phyloP scores from a whole-genome alignment of 176 grass and related monocot species.

The Carex kokanica region DNA sequence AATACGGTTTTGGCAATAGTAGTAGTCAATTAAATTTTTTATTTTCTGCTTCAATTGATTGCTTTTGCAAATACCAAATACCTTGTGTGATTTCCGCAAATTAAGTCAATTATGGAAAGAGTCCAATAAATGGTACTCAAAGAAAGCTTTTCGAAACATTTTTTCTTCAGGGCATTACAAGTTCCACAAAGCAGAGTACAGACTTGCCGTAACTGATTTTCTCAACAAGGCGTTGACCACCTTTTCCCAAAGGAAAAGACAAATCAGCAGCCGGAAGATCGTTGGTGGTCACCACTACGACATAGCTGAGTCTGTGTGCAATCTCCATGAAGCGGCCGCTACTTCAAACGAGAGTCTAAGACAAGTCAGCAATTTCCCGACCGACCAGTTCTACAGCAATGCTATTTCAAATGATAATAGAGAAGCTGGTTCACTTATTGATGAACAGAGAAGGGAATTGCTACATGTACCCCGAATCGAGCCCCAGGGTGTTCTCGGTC shows the following conservation, averaged over 20 bases:
- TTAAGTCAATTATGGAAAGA: conserved; percentile 8
- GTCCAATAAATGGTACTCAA: conserved; percentile 4
- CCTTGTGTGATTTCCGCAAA: conserved; percentile 6
- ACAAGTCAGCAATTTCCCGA: conserved; percentile 50
- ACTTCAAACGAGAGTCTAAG: conserved; percentile 76
- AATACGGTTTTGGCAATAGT: neutral
- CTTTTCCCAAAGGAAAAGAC: conserved; percentile 61
- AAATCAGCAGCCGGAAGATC: conserved; percentile 21
- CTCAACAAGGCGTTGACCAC: conserved; percentile 51
- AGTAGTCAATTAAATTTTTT: neutral
- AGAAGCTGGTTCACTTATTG: conserved; percentile 46
- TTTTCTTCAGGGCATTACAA: conserved; percentile 50
- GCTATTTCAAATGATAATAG: conserved; percentile 47
- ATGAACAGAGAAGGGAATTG: conserved; percentile 44
- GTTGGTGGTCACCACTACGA: conserved; percentile 41
- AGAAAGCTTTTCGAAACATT: conserved; percentile 8
- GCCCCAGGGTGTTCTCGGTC: conserved; percentile 79
- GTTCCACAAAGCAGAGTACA: conserved; percentile 67
- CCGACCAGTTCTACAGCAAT: conserved; percentile 71
- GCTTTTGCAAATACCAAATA: conserved; percentile 22
- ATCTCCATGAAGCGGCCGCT: conserved; percentile 58
- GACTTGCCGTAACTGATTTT: conserved; percentile 51
- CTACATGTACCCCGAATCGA: conserved; percentile 61
- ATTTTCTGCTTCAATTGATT: neutral
- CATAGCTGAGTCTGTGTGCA: conserved; percentile 76